These are phyloP conservation scores for Leucoagaricus sp. DNA, from an alignment of 1,284 basidiomycete species.

Conservation along the genomic window DNA sequence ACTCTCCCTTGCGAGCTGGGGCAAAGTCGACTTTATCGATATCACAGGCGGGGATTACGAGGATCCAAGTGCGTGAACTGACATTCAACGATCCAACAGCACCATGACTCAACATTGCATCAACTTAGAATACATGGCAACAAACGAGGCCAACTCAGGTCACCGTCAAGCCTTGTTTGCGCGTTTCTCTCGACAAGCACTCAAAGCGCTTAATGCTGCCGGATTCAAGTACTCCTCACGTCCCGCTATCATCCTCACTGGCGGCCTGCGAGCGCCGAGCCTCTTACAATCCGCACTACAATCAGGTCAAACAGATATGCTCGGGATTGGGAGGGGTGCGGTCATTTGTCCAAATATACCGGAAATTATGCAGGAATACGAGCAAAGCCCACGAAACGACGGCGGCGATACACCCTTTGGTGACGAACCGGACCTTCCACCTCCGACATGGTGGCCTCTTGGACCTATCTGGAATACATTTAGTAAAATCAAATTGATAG, in stretches of 20 bases:
- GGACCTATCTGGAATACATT: slow-evolving; percentile 30
- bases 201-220: slow-evolving; percentile 37
- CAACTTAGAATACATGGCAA: slow-evolving; percentile 44
- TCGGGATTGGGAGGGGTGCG: slow-evolving; percentile 77
- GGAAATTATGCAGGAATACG: slow-evolving; percentile 28
- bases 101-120: not conserved
- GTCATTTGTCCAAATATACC: slow-evolving; percentile 69
- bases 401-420: slow-evolving; percentile 35
- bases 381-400: slow-evolving; percentile 19
- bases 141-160: slow-evolving; percentile 23
- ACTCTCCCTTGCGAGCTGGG: slow-evolving; percentile 62
- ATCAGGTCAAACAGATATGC: slow-evolving; percentile 63
- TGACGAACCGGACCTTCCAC: slow-evolving; percentile 36
- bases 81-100: not conserved
- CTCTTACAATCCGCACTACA: slow-evolving; percentile 58
- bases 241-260: slow-evolving; percentile 79
- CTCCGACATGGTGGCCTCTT: slow-evolving; percentile 21
- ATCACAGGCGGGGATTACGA: slow-evolving; percentile 90
- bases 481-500: slow-evolving; percentile 51
- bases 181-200: slow-evolving; percentile 55
- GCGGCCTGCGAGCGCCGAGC: slow-evolving; percentile 68
- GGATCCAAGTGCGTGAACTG: slow-evolving; percentile 55
- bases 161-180: slow-evolving; percentile 62
- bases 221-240: slow-evolving; percentile 15
- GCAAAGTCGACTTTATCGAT: slow-evolving; percentile 79